A percentile compares a stretch with the other conserved stretches of the same genome.
These are phyloP conservation scores for Suillus americanus DNA, from an alignment of 768 basidiomycete species.

Conservation along the genomic window DNA sequence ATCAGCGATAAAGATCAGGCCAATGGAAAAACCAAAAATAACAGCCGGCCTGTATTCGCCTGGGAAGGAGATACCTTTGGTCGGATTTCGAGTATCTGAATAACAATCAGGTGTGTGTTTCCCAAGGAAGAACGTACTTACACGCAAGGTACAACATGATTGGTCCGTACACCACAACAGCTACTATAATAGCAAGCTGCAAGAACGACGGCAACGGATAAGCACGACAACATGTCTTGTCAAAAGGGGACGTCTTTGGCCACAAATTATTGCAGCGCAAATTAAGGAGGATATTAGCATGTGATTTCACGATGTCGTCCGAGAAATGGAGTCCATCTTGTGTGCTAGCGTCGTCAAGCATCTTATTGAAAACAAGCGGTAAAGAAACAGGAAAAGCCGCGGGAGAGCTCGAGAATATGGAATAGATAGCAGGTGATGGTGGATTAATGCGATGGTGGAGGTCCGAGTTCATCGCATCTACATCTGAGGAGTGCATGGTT, in stretches of 20 bases:
- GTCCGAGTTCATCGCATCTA: constrained; percentile 91
- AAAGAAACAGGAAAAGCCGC: constrained; percentile 47
- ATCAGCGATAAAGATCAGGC: constrained; percentile 77
- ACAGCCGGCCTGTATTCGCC: constrained; percentile 40
- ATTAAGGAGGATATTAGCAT: constrained; percentile 80
- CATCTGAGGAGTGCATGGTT: constrained; percentile 74
- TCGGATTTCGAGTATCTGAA: constrained; percentile 12
- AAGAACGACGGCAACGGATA: constrained; percentile 67
- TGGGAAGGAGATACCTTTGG: constrained; percentile 17
- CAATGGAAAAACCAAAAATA: constrained; percentile 64
- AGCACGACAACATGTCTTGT: constrained; percentile 78
- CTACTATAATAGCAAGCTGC: constrained; percentile 52
- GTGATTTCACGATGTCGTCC: constrained; percentile 55
- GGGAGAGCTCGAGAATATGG: constrained; percentile 23
- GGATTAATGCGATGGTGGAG: constrained; percentile 65
- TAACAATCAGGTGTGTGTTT: constrained; percentile 14
- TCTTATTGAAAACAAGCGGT: constrained; percentile 77
- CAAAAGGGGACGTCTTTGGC: constrained; percentile 60
- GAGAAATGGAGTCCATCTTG: constrained; percentile 86
- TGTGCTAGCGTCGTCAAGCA: constrained; percentile 74
- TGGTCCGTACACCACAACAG: constrained; percentile 53
- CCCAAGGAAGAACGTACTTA: constrained; percentile 18
- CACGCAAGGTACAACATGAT: constrained; percentile 38
- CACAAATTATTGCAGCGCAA: constrained; percentile 75
- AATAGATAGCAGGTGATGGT: constrained; percentile 28